Conservation (phyloP, 768 basidiomycete genomes). For the Boletus coccyginus region DNA sequence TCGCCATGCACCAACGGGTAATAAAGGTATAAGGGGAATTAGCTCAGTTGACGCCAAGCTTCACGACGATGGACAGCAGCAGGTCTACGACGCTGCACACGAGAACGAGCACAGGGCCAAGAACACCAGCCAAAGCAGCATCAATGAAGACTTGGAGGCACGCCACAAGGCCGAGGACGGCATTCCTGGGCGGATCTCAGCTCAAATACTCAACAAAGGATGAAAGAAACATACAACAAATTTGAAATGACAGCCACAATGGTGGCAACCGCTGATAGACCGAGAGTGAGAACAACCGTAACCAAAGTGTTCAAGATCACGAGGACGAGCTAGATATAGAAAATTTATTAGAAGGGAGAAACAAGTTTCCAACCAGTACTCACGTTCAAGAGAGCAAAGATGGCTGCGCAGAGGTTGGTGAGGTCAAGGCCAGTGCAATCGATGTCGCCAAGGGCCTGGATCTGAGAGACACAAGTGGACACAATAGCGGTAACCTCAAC, state of each 20-base stretch:
- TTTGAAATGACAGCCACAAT: constrained; percentile 4
- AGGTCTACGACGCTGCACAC: not conserved
- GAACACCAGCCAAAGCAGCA: not conserved
- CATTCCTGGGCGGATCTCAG: constrained; percentile 1
- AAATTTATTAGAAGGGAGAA: not conserved
- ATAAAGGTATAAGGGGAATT: not conserved
- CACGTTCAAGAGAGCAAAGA: constrained; percentile 7
- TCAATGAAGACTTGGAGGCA: constrained; percentile 10
- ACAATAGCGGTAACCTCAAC: constrained; percentile 12
- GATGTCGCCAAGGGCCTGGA: constrained; percentile 6
- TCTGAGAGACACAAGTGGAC: not conserved
- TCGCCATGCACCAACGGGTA: constrained; percentile 8
- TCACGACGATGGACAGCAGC: not conserved
- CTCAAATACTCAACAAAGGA: not conserved
- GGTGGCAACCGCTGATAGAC: not conserved
- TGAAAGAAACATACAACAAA: constrained; percentile 12
- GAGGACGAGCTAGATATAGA: constrained; percentile 1
- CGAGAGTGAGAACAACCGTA: not conserved
- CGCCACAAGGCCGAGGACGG: constrained; percentile 4
- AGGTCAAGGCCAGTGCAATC: constrained; percentile 12
- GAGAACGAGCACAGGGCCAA: constrained; percentile 7
- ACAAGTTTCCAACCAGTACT: not conserved
- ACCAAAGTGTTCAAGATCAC: constrained; percentile 6
- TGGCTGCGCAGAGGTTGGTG: not conserved
- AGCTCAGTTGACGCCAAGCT: constrained; percentile 1